Percentiles rank a stretch among this genome's conserved stretches.
Evolutionary conservation across 2,329 filamentous ascomycete species (phyloP).

Genomic region (Triangularia verruculosa): DNA sequence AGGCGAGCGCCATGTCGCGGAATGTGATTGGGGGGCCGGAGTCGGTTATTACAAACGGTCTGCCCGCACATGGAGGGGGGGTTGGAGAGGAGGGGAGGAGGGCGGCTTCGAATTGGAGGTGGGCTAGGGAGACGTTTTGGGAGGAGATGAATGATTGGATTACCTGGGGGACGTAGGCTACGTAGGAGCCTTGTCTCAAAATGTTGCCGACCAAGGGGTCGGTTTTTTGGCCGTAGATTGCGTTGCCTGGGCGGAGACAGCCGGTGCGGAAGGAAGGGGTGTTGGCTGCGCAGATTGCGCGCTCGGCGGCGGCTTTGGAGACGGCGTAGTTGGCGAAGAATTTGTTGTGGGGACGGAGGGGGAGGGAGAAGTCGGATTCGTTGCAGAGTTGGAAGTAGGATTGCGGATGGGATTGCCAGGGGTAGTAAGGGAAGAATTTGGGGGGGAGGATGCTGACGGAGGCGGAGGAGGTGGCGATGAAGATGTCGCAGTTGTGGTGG

Average conservation of each 20-base stretch:
- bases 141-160: conserved; percentile 50
- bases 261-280: conserved; percentile 48
- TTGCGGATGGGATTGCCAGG: conserved; percentile 41
- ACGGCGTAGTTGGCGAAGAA: conserved; percentile 52
- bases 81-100: conserved; percentile 37
- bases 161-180: conserved; percentile 44
- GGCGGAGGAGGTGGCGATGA: conserved; percentile 53
- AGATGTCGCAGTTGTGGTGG: conserved; percentile 45
- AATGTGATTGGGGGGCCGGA: conserved; percentile 43
- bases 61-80: conserved; percentile 39
- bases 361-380: conserved; percentile 42
- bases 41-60: conserved; percentile 51
- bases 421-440: conserved; percentile 40
- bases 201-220: conserved; percentile 42
- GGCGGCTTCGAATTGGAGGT: conserved; percentile 51
- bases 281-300: conserved; percentile 46
- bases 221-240: conserved; percentile 48
- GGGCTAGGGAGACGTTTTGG: conserved; percentile 52
- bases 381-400: conserved; percentile 45
- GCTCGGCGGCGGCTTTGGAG: conserved; percentile 51
- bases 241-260: conserved; percentile 51
- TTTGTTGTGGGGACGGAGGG: conserved; percentile 38
- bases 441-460: conserved; percentile 44
- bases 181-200: conserved; percentile 37
- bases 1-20: conserved; percentile 39